Base-by-base conservation (phyloP, 495 filamentous ascomycete species). In the Podospora appendiculata region DNA sequence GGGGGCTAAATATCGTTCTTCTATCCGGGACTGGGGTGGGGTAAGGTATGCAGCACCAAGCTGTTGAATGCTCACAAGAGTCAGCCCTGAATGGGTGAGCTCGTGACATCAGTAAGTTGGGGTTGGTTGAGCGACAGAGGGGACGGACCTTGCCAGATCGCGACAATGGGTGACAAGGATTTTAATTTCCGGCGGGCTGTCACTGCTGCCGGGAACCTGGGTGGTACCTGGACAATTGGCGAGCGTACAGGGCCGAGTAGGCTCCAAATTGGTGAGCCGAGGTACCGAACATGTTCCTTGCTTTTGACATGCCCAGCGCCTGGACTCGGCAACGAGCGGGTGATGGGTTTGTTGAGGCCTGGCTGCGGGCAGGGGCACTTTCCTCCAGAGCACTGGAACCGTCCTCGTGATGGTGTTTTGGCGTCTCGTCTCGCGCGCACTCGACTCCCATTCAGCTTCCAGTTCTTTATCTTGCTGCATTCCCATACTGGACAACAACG, bases 291-390 rank as follows among this genome's bases (percentile, higher is more conserved):
- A 25, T 25, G 25, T 25, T 25, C 25, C 25, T 25, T 5, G 5
- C 13, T 14, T 11, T 45, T 39, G 35, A 53, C 12, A 9, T 12
- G 12, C 41, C n/a, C 18, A 35, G 25, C 44, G 8, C 44, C 32
- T 46, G 40, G 55, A 50, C 53, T 47, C 54, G 56, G 58, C 56
- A 58, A 58, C 48, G 52, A 35, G 40, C 57, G 57, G 59, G 57
- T 52, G 58, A 56, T 47, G 44, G 52, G 59, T 60, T 65, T 65
- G 62, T 65, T 65, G 62, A 65, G 62, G 50, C 33, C 53, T 13
- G 36, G 36, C 36, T 16, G 16, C 25, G 25, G 25, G 25, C 25
- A 25, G 25, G 25, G 25, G 25, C 25, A 25, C 5, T 5, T 25
- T 25, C 25, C 25, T 25, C 25, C 25, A 25, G 25, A 5, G 25